A percentile compares a stretch with the other conserved stretches of the same genome.
phyloP scores from a whole-genome alignment of 257 asterid genomes.

The Jasminum sambac region DNA sequence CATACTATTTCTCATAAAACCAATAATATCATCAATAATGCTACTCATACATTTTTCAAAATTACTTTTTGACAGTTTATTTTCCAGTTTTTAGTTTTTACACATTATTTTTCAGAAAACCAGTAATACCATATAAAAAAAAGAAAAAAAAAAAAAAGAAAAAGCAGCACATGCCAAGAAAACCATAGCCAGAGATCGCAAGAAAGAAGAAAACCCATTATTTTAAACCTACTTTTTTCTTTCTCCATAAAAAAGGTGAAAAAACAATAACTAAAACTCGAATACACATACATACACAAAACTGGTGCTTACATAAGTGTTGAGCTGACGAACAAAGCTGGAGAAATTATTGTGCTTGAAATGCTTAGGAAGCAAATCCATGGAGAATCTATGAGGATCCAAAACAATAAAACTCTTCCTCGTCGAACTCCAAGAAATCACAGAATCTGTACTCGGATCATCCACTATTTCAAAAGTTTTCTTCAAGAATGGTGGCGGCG shows the following conservation, averaged over 20 bases:
- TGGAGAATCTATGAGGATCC: conserved; percentile 73
- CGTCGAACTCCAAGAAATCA: conserved; percentile 66
- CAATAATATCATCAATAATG: no score
- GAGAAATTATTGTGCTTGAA: conserved; percentile 93
- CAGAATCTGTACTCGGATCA: conserved; percentile 65
- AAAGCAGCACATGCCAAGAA: no score
- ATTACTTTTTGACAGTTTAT: no score
- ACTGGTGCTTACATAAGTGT: conserved; percentile 67
- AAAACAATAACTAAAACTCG: neutral
- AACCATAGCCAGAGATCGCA: no score
- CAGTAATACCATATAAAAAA: no score
- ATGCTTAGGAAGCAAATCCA: conserved; percentile 74
- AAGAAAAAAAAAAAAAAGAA: no score
- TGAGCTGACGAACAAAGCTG: conserved; percentile 90
- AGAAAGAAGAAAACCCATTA: no score
- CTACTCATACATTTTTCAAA: no score
- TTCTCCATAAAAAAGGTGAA: neutral
- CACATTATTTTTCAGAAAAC: no score
- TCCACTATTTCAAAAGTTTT: conserved; percentile 89
- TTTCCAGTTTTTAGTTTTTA: no score
- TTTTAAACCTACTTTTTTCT: no score
- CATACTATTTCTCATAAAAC: no score
- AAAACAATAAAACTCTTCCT: conserved; percentile 68
- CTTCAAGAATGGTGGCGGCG: conserved; percentile 85
- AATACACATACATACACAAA: neutral